A percentile compares a stretch with the other conserved stretches of the same genome.
Conservation (phyloP, 1,139 yeast genomes). For the Debaryomyces psychrophilus region DNA sequence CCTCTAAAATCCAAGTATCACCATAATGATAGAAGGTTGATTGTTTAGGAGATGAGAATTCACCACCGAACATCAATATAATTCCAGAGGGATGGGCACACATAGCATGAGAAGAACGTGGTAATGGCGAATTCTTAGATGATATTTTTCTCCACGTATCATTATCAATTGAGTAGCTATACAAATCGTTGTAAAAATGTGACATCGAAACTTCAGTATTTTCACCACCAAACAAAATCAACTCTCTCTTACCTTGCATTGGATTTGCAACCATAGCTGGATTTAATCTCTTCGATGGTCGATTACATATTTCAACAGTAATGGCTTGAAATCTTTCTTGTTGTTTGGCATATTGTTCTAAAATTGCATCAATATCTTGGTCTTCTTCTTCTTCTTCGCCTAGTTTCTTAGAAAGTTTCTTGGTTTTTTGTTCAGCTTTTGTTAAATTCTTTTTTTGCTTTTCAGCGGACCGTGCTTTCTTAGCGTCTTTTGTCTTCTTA, state of each 20-base stretch:
- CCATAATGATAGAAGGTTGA: constrained; percentile 95
- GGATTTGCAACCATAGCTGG: constrained; percentile 80
- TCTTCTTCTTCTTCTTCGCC: constrained; percentile 86
- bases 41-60: constrained; percentile 94
- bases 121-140: constrained; percentile 88
- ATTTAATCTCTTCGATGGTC: constrained; percentile 73
- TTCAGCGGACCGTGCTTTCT: constrained; percentile 85
- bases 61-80: constrained; percentile 90
- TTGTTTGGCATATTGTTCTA: constrained; percentile 75
- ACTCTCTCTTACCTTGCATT: constrained; percentile 71
- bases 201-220: constrained; percentile 58
- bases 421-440: constrained; percentile 74
- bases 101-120: constrained; percentile 93
- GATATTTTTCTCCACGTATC: constrained; percentile 79
- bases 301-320: constrained; percentile 54
- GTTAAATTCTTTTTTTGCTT: constrained; percentile 75
- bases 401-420: constrained; percentile 73
- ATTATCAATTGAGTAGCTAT: constrained; percentile 71
- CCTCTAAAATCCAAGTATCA: constrained; percentile 91
- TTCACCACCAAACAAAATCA: constrained; percentile 91
- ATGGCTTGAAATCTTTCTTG: constrained; percentile 81
- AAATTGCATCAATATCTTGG: constrained; percentile 81
- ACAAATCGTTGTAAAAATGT: constrained; percentile 80
- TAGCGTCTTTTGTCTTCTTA: constrained; percentile 85
- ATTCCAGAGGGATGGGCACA: constrained; percentile 91